A percentile compares a stretch with the other conserved stretches of the same genome.
phyloP scores from a whole-genome alignment of 768 basidiomycete species.

The Lepiota venenata region DNA sequence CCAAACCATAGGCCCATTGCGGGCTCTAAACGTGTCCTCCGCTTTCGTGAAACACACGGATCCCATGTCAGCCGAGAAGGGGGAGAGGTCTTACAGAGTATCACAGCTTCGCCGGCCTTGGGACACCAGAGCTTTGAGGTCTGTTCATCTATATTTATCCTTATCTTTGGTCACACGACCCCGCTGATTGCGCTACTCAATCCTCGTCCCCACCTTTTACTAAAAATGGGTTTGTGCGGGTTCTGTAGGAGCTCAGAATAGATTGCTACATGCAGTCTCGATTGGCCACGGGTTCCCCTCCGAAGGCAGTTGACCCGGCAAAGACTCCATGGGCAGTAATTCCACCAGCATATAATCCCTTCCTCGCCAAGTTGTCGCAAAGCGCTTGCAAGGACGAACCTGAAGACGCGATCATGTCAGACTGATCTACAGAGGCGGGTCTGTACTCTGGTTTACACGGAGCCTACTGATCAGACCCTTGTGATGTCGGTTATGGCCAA shows the following conservation, averaged over 20 bases:
- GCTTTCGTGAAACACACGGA: conserved; percentile 6
- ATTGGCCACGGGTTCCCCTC: conserved; percentile 21
- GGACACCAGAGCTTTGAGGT: conserved; percentile 26
- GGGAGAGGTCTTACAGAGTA: conserved; percentile 24
- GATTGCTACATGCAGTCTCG: conserved; percentile 27
- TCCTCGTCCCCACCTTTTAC: neutral
- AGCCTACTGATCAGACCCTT: no score
- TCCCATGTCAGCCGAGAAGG: neutral
- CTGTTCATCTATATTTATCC: conserved; percentile 6
- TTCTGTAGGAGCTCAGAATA: conserved; percentile 25
- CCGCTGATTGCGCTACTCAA: neutral
- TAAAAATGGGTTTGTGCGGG: neutral
- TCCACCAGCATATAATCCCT: conserved; percentile 23
- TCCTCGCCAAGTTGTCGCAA: neutral
- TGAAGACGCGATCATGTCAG: neutral
- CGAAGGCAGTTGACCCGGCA: conserved; percentile 18
- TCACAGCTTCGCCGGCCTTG: conserved; percentile 23
- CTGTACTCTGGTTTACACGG: no score
- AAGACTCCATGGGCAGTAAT: conserved; percentile 21
- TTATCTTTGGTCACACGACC: conserved; percentile 1
- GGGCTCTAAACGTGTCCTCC: conserved; percentile 16
- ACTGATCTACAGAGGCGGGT: neutral
- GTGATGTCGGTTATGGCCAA: no score
- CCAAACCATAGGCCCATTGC: conserved; percentile 14
- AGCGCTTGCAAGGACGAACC: neutral